Percentiles rank a stretch among this genome's conserved stretches.
Evolutionary conservation across 73 alveolate genomes (phyloP).

Genomic region (Paramecium primaurelia): DNA sequence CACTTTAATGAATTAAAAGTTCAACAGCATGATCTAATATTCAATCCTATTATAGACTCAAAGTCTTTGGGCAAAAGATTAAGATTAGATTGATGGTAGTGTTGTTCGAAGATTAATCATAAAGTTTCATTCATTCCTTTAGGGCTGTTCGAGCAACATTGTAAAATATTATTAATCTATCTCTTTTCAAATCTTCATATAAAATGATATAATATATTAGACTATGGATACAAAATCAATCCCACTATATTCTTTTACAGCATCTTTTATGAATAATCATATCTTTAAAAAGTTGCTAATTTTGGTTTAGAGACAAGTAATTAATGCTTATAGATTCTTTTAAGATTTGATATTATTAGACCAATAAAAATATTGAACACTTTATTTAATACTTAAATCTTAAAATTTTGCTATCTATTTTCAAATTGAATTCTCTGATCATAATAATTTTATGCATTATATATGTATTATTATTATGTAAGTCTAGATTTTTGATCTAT

Average conservation of each 20-base stretch:
- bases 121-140: slow-evolving; percentile 35
- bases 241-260: not conserved
- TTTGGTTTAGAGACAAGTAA: not conserved
- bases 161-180: slow-evolving; percentile 24
- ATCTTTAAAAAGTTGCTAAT: not conserved
- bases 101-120: too few species aligned
- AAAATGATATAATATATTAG: not conserved
- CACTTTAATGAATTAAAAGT: not conserved
- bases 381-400: not conserved
- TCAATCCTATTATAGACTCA: not conserved
- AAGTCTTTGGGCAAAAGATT: slow-evolving; percentile 4
- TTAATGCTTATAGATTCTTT: not conserved
- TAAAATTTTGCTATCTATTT: not conserved
- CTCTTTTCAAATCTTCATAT: not conserved
- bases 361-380: not conserved
- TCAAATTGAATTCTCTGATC: slow-evolving; percentile 9
- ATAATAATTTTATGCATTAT: not conserved
- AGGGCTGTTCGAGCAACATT: slow-evolving; percentile 16
- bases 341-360: not conserved
- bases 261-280: not conserved
- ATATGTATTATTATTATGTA: not conserved
- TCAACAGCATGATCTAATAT: slow-evolving; percentile 1
- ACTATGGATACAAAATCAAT: not conserved
- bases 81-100: not conserved
- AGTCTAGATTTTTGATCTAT: not conserved